Conservation (phyloP, 2,329 filamentous ascomycete genomes). For the Pseudopithomyces maydicus region DNA sequence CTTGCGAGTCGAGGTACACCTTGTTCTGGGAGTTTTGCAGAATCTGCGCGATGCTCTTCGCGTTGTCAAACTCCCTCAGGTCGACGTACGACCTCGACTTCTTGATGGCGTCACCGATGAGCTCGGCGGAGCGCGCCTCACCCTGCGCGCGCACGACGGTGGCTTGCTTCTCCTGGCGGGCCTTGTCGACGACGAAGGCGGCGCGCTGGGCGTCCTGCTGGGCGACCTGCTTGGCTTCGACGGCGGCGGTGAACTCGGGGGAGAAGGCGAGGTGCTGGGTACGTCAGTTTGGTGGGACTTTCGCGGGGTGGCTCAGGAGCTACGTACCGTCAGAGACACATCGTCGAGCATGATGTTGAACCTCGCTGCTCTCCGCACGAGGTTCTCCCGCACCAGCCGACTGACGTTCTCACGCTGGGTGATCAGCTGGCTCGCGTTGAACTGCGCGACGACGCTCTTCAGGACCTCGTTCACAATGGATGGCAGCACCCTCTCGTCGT, state of each 20-base stretch:
- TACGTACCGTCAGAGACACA: conserved; percentile 86
- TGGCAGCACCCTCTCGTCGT: conserved; percentile 96
- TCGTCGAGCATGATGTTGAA: conserved; percentile 99
- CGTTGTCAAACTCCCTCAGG: conserved; percentile 97
- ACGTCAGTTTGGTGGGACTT: conserved; percentile 24
- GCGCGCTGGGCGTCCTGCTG: conserved; percentile 95
- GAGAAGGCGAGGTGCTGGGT: conserved; percentile 69
- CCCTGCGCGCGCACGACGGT: conserved; percentile 98
- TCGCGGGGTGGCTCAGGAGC: neutral
- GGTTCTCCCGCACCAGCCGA: conserved; percentile 86
- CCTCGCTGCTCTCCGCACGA: conserved; percentile 85
- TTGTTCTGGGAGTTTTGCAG: conserved; percentile 92
- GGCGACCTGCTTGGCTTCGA: conserved; percentile 72
- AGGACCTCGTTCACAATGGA: conserved; percentile 99
- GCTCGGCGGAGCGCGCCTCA: conserved; percentile 96
- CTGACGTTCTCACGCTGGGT: conserved; percentile 98
- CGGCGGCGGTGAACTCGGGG: conserved; percentile 70
- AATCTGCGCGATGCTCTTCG: conserved; percentile 82
- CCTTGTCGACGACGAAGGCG: conserved; percentile 98
- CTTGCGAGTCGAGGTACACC: conserved; percentile 88
- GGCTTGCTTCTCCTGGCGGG: conserved; percentile 98
- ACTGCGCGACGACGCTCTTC: conserved; percentile 97
- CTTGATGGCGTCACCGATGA: conserved; percentile 99
- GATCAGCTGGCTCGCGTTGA: conserved; percentile 97
- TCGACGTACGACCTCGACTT: conserved; percentile 97